A percentile compares a stretch with the other conserved stretches of the same genome.
Evolutionary conservation across 1,284 basidiomycete genomes (phyloP).

Genomic region (Neolentinus lepideus): DNA sequence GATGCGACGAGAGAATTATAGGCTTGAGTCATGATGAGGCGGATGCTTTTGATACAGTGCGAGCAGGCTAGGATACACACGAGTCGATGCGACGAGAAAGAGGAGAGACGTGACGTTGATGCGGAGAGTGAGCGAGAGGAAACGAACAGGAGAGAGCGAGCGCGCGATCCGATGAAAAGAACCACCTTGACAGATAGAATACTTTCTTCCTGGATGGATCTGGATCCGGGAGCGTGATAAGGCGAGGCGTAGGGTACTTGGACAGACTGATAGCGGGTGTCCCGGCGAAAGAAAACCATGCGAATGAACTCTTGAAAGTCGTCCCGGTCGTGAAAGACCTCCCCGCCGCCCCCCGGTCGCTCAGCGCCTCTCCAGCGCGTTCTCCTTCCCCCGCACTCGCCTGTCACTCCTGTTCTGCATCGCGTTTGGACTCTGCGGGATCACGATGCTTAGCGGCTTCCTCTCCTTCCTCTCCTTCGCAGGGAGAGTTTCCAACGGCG

Average conservation of each 20-base stretch:
- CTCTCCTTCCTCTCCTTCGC: not conserved
- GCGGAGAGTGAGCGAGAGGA: not conserved
- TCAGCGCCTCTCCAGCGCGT: not conserved
- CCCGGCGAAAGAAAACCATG: not conserved
- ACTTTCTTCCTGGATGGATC: not conserved
- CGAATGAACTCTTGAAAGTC: not conserved
- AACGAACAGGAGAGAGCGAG: not conserved
- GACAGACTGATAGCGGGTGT: not conserved
- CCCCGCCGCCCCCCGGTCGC: not conserved
- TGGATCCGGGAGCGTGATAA: not conserved
- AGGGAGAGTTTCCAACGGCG: not conserved
- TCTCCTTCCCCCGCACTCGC: not conserved
- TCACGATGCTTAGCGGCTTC: not conserved
- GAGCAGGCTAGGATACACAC: not conserved
- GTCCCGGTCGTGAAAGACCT: not conserved
- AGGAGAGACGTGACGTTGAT: not conserved
- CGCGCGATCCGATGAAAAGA: not conserved
- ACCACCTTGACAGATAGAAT: not conserved
- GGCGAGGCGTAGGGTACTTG: not conserved
- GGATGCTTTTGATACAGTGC: not conserved
- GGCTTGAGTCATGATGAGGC: not conserved
- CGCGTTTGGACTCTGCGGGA: not conserved
- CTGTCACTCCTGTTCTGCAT: not conserved
- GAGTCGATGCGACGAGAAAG: not conserved
- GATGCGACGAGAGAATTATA: not conserved